Evolutionary conservation across 2,329 filamentous ascomycete species (phyloP).

Genomic region (Aspergillus pseudonomiae): DNA sequence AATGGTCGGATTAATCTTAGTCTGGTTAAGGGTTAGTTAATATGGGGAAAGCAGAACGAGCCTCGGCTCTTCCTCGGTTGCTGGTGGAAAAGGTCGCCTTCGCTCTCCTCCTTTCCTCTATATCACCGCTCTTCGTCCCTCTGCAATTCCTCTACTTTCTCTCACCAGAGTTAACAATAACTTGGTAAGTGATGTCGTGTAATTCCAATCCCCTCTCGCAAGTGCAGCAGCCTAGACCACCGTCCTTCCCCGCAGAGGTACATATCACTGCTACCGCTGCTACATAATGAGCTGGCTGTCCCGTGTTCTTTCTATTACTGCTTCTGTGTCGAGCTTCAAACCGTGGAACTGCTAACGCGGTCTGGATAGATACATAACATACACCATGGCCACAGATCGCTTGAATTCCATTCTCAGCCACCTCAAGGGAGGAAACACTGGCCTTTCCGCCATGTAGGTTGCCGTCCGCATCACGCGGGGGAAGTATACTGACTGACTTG

Average conservation of each 20-base stretch:
- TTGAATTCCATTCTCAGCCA: constrained; percentile 87
- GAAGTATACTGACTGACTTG: constrained; percentile 22
- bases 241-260: constrained; percentile 2
- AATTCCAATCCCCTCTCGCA: not conserved
- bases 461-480: not conserved
- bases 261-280: not conserved
- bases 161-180: not conserved
- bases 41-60: constrained; percentile 8
- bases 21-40: not conserved
- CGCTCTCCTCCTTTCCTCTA: not conserved
- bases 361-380: not conserved
- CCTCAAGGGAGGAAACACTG: constrained; percentile 67
- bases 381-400: constrained; percentile 76
- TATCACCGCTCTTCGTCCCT: constrained; percentile 4
- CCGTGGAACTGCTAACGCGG: not conserved
- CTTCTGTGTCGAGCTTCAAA: not conserved
- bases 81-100: not conserved
- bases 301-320: not conserved
- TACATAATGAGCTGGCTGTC: not conserved
- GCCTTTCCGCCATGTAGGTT: constrained; percentile 75
- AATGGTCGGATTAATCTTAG: not conserved
- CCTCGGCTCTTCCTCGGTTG: constrained; percentile 19
- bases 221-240: not conserved
- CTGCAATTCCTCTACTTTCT: not conserved
- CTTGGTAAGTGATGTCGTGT: not conserved